Percentiles rank a stretch among this genome's conserved stretches.
These are phyloP conservation scores for Agaricus sinodeliciosus DNA, from an alignment of 768 basidiomycete genomes.

Conservation along the genomic window DNA sequence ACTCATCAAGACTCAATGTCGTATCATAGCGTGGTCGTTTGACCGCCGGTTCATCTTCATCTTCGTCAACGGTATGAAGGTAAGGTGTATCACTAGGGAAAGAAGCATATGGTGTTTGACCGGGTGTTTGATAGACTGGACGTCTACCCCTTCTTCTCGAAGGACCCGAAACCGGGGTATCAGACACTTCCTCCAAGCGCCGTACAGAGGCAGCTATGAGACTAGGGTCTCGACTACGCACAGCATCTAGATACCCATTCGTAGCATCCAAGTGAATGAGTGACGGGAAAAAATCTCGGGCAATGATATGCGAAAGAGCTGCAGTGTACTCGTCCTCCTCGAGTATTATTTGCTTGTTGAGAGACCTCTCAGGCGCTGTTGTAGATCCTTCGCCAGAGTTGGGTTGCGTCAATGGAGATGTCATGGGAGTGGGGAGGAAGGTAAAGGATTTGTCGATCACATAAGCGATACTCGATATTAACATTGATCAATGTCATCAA, in stretches of 20 bases:
- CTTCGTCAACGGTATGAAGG: constrained; percentile 21
- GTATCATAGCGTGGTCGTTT: constrained; percentile 56
- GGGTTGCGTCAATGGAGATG: constrained; percentile 12
- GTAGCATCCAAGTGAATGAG: constrained; percentile 85
- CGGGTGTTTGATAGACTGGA: constrained; percentile 35
- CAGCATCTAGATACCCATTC: constrained; percentile 78
- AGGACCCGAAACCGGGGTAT: constrained; percentile 37
- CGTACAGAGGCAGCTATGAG: constrained; percentile 75
- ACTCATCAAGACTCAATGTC: constrained; percentile 68
- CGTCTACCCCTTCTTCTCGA: constrained; percentile 24
- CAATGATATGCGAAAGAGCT: constrained; percentile 86
- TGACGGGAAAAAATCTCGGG: constrained; percentile 96
- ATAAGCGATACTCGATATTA: not conserved
- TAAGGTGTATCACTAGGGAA: constrained; percentile 64
- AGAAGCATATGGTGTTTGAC: constrained; percentile 58
- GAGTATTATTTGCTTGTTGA: constrained; percentile 66
- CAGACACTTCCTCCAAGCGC: constrained; percentile 54
- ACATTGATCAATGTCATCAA: too few relatives aligned
- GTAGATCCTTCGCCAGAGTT: constrained; percentile 12
- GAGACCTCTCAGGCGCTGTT: constrained; percentile 40
- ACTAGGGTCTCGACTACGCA: constrained; percentile 66
- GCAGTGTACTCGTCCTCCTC: constrained; percentile 96
- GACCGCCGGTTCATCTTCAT: constrained; percentile 27
- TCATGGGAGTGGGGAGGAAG: not conserved
- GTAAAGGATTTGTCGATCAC: not conserved